phyloP scores from a whole-genome alignment of 1,139 yeast genomes.

The Tardiomyces depauwii region DNA sequence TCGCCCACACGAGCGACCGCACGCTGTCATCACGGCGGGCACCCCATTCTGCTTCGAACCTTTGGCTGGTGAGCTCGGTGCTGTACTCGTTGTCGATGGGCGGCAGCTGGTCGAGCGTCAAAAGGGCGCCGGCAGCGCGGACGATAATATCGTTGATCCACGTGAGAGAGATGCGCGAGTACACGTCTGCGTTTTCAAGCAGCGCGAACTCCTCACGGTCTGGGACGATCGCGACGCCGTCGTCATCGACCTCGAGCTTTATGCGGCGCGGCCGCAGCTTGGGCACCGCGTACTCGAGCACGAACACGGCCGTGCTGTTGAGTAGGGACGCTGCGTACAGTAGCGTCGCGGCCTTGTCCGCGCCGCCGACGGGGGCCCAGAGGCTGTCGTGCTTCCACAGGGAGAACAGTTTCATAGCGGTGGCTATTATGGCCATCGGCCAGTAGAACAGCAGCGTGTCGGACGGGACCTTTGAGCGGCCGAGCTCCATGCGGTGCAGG shows the following conservation, averaged over 20 bases:
- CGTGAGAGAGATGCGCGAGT: constrained; percentile 61
- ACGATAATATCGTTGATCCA: constrained; percentile 88
- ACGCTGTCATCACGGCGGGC: not conserved
- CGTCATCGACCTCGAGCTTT: constrained; percentile 4
- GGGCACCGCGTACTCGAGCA: constrained; percentile 33
- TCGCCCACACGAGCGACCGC: not conserved
- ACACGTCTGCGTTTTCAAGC: constrained; percentile 63
- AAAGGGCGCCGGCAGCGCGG: constrained; percentile 56
- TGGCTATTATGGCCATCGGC: constrained; percentile 41
- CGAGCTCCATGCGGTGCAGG: constrained; percentile 61
- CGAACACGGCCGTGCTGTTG: constrained; percentile 40
- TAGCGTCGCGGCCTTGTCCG: not conserved
- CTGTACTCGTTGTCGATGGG: constrained; percentile 54
- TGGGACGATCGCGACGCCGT: not conserved
- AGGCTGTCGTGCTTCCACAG: not conserved
- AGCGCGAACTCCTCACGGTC: constrained; percentile 34
- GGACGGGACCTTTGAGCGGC: constrained; percentile 49
- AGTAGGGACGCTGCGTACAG: constrained; percentile 24
- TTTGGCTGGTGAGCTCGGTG: constrained; percentile 37
- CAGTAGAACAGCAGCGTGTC: constrained; percentile 63
- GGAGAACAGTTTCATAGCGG: constrained; percentile 24
- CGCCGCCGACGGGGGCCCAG: not conserved
- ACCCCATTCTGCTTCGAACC: constrained; percentile 27
- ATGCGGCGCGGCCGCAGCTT: constrained; percentile 16
- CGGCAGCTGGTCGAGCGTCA: constrained; percentile 66